Percentiles rank a stretch among this genome's conserved stretches.
phyloP scores from a whole-genome alignment of 1,284 basidiomycete species.

The Rhodotorula sp. region DNA sequence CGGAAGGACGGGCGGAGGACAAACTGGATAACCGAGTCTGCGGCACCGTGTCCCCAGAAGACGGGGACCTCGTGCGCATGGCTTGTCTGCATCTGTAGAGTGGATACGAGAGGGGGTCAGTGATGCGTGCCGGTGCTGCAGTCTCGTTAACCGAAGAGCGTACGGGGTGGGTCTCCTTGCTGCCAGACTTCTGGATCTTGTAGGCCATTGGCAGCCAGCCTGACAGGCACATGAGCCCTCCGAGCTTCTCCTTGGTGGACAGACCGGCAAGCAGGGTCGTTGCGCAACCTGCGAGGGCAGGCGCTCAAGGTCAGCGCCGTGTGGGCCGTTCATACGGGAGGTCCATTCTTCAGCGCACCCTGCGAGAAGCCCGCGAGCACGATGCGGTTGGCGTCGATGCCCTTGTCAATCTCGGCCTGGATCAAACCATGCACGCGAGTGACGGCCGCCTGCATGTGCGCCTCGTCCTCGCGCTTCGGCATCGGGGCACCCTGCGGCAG shows the following conservation, averaged over 20 bases:
- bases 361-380: conserved; percentile 81
- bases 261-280: conserved; percentile 66
- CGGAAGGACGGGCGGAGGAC: conserved; percentile 49
- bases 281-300: conserved; percentile 53
- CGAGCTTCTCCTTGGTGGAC: conserved; percentile 67
- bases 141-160: not conserved
- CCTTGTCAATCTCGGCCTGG: conserved; percentile 69
- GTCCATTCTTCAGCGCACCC: conserved; percentile 48
- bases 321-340: too few species aligned
- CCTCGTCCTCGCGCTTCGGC: conserved; percentile 63
- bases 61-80: conserved; percentile 61
- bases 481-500: conserved; percentile 53
- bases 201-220: conserved; percentile 71
- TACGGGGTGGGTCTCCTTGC: conserved; percentile 54
- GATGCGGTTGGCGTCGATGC: conserved; percentile 55
- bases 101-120: not conserved
- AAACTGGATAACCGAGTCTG: conserved; percentile 67
- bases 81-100: conserved; percentile 60
- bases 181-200: conserved; percentile 58
- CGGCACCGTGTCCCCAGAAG: conserved; percentile 82
- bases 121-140: not conserved
- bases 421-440: conserved; percentile 68
- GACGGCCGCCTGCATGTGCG: conserved; percentile 67
- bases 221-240: conserved; percentile 70
- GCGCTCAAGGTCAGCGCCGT: not conserved